These are phyloP conservation scores for Solanum sejunctum DNA, from an alignment of 257 asterid species.

Conservation along the genomic window DNA sequence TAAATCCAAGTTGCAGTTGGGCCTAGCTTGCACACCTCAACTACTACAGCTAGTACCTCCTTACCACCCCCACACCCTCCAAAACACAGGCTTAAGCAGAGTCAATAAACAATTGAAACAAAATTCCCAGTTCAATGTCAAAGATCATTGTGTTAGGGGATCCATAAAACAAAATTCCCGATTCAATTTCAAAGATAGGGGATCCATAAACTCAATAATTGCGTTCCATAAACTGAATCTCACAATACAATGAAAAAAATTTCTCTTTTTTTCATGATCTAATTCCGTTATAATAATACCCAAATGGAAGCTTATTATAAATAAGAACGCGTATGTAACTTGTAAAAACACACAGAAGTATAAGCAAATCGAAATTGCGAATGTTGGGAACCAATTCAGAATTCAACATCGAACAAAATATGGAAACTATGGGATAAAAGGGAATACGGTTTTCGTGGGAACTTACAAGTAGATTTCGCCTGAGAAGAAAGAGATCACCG, in stretches of 20 bases:
- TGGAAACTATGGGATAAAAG: background rate
- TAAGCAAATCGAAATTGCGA: background rate
- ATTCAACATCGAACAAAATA: background rate
- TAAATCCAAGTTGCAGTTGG: background rate
- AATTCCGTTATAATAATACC: background rate
- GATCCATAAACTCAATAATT: background rate
- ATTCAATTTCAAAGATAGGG: background rate
- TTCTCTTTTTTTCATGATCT: background rate
- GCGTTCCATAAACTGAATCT: background rate
- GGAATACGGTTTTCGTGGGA: background rate
- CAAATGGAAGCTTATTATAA: background rate
- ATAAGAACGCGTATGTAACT: background rate
- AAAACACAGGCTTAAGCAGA: background rate
- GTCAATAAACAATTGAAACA: background rate
- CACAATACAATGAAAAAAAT: background rate
- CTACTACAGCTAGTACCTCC: background rate
- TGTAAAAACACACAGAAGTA: background rate
- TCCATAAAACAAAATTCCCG: background rate
- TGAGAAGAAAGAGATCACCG: background rate
- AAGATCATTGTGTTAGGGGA: background rate
- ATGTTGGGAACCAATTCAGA: background rate
- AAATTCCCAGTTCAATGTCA: background rate
- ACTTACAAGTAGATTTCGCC: background rate
- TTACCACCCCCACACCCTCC: background rate
- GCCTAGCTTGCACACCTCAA: background rate